These are phyloP conservation scores for Dillenia turbinata DNA, from an alignment of 164 flowering plant genomes.

Conservation along the genomic window DNA sequence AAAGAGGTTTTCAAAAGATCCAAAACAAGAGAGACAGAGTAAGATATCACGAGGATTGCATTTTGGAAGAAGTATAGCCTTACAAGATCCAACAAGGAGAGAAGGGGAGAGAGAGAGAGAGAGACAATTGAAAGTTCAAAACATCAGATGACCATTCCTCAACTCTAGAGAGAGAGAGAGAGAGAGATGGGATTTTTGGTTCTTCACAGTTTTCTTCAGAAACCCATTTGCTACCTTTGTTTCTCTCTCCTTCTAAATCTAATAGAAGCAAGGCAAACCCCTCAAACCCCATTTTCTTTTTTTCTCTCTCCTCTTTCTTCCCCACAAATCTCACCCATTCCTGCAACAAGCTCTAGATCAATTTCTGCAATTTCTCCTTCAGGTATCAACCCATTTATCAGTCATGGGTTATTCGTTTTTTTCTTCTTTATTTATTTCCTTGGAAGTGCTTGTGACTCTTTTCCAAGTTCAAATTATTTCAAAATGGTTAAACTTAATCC, in stretches of 20 bases:
- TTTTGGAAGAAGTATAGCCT: too few relatives aligned
- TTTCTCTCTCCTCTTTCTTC: slow-evolving; percentile 17
- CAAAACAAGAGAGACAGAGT: too few relatives aligned
- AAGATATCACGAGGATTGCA: too few relatives aligned
- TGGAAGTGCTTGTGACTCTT: background rate
- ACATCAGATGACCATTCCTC: too few relatives aligned
- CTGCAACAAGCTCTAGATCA: slow-evolving; percentile 27
- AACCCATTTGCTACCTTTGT: slow-evolving; percentile 15
- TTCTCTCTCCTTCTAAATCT: slow-evolving; percentile 6
- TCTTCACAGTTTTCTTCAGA: slow-evolving; percentile 4
- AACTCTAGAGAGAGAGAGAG: background rate
- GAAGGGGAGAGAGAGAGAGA: too few relatives aligned
- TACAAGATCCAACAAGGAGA: too few relatives aligned
- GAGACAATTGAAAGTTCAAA: background rate
- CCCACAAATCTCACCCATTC: slow-evolving; percentile 18
- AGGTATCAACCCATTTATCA: slow-evolving; percentile 24
- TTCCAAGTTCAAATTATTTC: background rate
- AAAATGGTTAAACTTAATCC: too few relatives aligned
- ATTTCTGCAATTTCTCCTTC: slow-evolving; percentile 49
- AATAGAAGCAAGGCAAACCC: slow-evolving; percentile 20
- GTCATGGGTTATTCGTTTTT: background rate
- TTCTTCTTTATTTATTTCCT: slow-evolving; percentile 1
- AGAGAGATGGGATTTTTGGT: slow-evolving; percentile 17
- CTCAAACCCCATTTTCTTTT: slow-evolving; percentile 11
- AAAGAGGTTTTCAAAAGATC: too few relatives aligned